Percentiles rank a stretch among this genome's conserved stretches.
phyloP scores from a whole-genome alignment of 495 filamentous ascomycete genomes.

The Xylaria flabelliformis region DNA sequence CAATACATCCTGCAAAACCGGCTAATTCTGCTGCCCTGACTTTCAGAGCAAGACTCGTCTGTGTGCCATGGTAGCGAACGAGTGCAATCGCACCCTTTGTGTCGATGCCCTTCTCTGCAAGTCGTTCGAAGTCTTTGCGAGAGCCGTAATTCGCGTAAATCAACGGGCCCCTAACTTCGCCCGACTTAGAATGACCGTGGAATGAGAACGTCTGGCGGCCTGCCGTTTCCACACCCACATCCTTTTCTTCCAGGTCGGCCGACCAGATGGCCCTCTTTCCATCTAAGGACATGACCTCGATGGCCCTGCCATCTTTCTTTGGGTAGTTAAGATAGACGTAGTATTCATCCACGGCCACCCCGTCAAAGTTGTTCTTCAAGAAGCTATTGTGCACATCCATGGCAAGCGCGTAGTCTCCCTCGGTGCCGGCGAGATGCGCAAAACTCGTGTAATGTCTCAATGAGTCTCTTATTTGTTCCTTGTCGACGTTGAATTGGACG shows the following conservation, averaged over 20 bases:
- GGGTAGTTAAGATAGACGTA: constrained; percentile 94
- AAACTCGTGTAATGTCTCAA: constrained; percentile 75
- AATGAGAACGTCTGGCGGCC: constrained; percentile 74
- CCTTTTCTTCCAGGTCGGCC: constrained; percentile 82
- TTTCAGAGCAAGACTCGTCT: constrained; percentile 76
- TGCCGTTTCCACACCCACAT: constrained; percentile 56
- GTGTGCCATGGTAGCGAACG: constrained; percentile 78
- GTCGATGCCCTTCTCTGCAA: constrained; percentile 73
- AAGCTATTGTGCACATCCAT: constrained; percentile 82
- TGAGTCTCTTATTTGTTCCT: constrained; percentile 69
- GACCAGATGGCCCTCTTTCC: constrained; percentile 74
- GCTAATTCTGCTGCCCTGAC: constrained; percentile 87
- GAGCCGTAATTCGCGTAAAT: constrained; percentile 95
- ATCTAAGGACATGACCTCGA: constrained; percentile 73
- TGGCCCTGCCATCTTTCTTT: constrained; percentile 72
- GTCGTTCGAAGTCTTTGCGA: constrained; percentile 75
- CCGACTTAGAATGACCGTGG: constrained; percentile 87
- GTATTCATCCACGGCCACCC: constrained; percentile 74
- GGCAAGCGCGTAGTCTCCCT: constrained; percentile 83
- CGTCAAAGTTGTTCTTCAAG: constrained; percentile 70
- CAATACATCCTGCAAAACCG: constrained; percentile 84
- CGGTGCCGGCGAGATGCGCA: constrained; percentile 88
- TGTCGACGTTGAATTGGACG: constrained; percentile 71
- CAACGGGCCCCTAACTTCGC: constrained; percentile 88
- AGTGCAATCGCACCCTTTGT: constrained; percentile 82